Percentiles rank a stretch among this genome's conserved stretches.
phyloP scores from a whole-genome alignment of 192 early-diverging fungal species.

The Linnemannia schmuckeri region DNA sequence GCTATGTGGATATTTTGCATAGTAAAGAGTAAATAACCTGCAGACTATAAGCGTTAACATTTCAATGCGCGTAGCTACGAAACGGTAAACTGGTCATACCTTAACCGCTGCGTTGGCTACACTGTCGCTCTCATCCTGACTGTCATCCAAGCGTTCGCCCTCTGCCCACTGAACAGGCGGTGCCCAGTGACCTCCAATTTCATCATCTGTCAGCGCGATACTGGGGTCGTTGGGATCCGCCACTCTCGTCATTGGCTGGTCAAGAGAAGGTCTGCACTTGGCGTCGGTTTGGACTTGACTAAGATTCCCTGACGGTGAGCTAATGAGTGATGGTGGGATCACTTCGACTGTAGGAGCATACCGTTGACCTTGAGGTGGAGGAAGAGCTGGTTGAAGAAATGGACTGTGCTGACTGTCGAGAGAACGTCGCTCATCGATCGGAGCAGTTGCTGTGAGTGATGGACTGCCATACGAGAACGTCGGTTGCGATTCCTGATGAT shows the following conservation, averaged over 20 bases:
- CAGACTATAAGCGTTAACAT: background rate
- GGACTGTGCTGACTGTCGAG: constrained; percentile 34
- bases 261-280: constrained; percentile 6
- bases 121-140: constrained; percentile 50
- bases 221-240: background rate
- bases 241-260: background rate
- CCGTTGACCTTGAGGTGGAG: constrained; percentile 1
- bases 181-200: constrained; percentile 8
- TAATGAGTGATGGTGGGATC: background rate
- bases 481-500: constrained; percentile 31
- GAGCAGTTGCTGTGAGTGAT: background rate
- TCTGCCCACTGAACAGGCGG: constrained; percentile 33
- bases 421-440: constrained; percentile 28
- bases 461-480: constrained; percentile 19
- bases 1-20: constrained; percentile 13
- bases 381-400: background rate
- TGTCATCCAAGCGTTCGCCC: constrained; percentile 48
- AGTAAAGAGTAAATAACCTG: background rate
- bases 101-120: constrained; percentile 15
- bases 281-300: background rate
- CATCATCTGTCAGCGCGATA: constrained; percentile 19
- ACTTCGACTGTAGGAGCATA: background rate
- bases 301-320: background rate
- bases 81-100: constrained; percentile 13
- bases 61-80: background rate